phyloP scores from a whole-genome alignment of 2,329 filamentous ascomycete species.

The Lecanicillium sp. region DNA sequence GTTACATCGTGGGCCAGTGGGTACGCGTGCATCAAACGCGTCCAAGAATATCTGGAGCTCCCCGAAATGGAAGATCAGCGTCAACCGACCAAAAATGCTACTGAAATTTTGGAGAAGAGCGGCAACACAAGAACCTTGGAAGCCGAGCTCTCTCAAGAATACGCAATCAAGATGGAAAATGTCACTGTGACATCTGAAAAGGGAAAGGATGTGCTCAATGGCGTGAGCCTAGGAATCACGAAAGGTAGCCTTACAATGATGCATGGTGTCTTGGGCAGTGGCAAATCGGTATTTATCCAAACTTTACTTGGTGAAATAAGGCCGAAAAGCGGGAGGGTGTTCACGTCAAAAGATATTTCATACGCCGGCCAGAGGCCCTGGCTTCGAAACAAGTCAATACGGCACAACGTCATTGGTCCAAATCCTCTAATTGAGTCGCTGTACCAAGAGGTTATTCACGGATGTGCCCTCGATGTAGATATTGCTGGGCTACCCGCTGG shows the following conservation, averaged over 20 bases:
- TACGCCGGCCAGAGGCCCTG: not conserved
- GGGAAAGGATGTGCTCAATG: not conserved
- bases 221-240: not conserved
- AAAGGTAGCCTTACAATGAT: not conserved
- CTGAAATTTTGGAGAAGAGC: not conserved
- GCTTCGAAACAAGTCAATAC: not conserved
- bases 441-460: not conserved
- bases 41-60: not conserved
- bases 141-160: no score
- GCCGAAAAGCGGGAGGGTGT: not conserved
- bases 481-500: not conserved
- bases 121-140: no score
- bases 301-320: not conserved
- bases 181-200: not conserved
- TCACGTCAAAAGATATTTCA: not conserved
- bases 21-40: not conserved
- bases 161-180: not conserved
- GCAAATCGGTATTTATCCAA: not conserved
- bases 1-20: not conserved
- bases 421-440: not conserved
- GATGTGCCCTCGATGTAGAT: not conserved
- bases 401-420: not conserved
- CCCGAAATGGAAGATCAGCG: not conserved
- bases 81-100: not conserved
- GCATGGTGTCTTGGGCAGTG: not conserved